A percentile compares a stretch with the other conserved stretches of the same genome.
phyloP scores from a whole-genome alignment of 1,284 basidiomycete species.

The Fomitopsis schrenkii region DNA sequence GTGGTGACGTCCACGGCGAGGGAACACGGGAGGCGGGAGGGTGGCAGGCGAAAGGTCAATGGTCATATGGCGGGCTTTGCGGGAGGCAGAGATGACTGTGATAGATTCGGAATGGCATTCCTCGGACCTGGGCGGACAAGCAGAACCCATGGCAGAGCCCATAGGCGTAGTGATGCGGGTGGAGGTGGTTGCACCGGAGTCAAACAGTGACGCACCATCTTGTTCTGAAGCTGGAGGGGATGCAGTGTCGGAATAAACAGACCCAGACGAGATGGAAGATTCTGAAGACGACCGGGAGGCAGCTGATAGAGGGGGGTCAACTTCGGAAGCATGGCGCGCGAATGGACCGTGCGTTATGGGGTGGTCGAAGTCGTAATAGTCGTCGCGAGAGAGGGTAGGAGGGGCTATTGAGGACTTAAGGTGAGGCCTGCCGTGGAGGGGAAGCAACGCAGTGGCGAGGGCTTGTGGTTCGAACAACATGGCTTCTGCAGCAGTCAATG shows the following conservation, averaged over 20 bases:
- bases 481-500: slow-evolving; percentile 25
- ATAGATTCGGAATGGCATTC: slow-evolving; percentile 16
- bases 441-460: slow-evolving; percentile 22
- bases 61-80: slow-evolving; percentile 12
- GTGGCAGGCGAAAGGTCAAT: slow-evolving; percentile 10
- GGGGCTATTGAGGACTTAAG: slow-evolving; percentile 10
- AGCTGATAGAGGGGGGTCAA: not conserved
- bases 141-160: slow-evolving; percentile 18
- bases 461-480: slow-evolving; percentile 33
- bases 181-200: slow-evolving; percentile 23
- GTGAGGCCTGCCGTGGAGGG: slow-evolving; percentile 9
- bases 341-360: slow-evolving; percentile 10
- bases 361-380: slow-evolving; percentile 7
- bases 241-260: slow-evolving; percentile 26
- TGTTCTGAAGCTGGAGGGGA: slow-evolving; percentile 34
- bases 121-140: not conserved
- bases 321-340: slow-evolving; percentile 9
- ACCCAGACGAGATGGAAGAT: slow-evolving; percentile 28
- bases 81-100: slow-evolving; percentile 22
- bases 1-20: slow-evolving; percentile 7
- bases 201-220: slow-evolving; percentile 19
- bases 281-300: slow-evolving; percentile 22
- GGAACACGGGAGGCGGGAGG: slow-evolving; percentile 10
- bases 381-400: slow-evolving; percentile 8
- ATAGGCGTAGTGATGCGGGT: slow-evolving; percentile 24